Evolutionary conservation across 2,329 filamentous ascomycete genomes (phyloP).

Genomic region (Apiospora pterosperma): DNA sequence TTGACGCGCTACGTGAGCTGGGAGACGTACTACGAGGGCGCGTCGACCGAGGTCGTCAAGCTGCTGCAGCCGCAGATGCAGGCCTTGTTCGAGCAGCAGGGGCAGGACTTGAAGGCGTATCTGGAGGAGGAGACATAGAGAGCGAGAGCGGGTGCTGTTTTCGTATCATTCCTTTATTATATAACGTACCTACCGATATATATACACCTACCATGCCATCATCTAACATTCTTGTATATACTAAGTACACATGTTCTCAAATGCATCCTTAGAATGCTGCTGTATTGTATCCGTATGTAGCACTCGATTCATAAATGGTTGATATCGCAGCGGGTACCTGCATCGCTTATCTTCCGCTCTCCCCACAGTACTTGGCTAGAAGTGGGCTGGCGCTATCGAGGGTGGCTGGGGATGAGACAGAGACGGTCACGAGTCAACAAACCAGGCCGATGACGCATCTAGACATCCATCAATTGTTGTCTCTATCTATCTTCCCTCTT

Average conservation of each 20-base stretch:
- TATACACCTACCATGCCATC: no score
- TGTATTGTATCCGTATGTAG: neutral
- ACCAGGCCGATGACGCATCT: neutral
- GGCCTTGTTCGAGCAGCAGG: neutral
- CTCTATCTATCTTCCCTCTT: neutral
- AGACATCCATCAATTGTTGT: neutral
- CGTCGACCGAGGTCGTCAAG: neutral
- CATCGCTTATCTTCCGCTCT: neutral
- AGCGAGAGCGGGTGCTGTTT: no score
- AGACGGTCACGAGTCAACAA: neutral
- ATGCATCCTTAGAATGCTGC: neutral
- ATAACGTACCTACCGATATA: no score
- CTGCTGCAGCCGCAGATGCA: neutral
- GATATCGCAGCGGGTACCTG: neutral
- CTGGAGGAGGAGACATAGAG: neutral
- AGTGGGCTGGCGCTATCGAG: neutral
- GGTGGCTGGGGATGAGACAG: slow-evolving; percentile 3
- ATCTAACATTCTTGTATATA: neutral
- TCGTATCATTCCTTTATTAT: no score
- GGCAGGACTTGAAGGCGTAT: neutral
- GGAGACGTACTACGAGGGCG: slow-evolving; percentile 23
- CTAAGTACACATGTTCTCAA: neutral
- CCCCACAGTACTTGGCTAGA: neutral
- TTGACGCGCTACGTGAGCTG: slow-evolving; percentile 23
- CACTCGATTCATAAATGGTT: neutral